Conservation (phyloP, 352 stramenopile species). For the Phytophthora ramorum region DNA sequence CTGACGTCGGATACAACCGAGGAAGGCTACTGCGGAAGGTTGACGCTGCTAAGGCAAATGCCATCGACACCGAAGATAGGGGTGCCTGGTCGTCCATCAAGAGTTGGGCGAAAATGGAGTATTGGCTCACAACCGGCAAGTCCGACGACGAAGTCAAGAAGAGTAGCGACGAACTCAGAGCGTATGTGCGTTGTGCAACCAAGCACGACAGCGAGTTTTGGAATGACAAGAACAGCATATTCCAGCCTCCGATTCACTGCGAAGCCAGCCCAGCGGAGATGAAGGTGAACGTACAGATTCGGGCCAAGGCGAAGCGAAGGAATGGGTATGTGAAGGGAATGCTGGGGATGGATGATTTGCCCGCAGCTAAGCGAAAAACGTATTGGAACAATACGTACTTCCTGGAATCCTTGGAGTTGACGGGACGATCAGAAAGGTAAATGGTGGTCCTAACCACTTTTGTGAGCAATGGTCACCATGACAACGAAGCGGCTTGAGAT, state of each 20-base stretch:
- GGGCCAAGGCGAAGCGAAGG: background rate
- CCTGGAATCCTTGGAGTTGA: no score
- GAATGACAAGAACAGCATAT: background rate
- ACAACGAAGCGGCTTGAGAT: no score
- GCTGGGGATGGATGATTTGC: background rate
- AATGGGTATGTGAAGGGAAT: slow-evolving; percentile 10
- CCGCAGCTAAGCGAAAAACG: background rate
- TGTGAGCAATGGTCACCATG: no score
- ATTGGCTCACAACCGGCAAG: background rate
- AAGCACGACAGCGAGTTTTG: slow-evolving; percentile 16
- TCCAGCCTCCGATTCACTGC: background rate
- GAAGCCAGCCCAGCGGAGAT: slow-evolving; percentile 1
- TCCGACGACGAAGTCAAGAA: slow-evolving; percentile 2
- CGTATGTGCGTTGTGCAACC: slow-evolving; percentile 11
- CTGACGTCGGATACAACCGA: background rate
- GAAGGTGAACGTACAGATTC: slow-evolving; percentile 3
- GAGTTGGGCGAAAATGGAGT: background rate
- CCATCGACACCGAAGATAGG: background rate
- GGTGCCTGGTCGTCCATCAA: background rate
- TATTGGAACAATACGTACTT: no score
- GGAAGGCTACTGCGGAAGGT: background rate
- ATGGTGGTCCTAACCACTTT: no score
- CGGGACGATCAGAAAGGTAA: no score
- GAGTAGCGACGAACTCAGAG: background rate
- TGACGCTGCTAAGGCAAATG: background rate